Base-by-base conservation (phyloP, 768 basidiomycete genomes). In the Tricholoma saponaceum region DNA sequence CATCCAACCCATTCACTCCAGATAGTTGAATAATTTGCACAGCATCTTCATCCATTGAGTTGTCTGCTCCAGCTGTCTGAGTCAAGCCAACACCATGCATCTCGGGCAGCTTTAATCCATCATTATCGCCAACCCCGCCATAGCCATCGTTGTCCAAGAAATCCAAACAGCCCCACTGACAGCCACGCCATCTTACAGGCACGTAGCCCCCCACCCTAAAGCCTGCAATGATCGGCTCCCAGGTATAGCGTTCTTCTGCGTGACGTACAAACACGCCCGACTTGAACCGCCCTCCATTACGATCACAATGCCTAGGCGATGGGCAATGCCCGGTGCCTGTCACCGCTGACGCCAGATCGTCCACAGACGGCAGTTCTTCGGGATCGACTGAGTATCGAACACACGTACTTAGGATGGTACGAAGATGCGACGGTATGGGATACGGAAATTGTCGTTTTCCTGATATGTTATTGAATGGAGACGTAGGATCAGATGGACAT, bases 181-280 rank as follows among this genome's bases (percentile, higher is more conserved):
- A 92, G 0, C 89, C 89, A 26, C 86, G 72, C 88, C 89, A 91
- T 52, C 75, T 69, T 28, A 90, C 59, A 20, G 87, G 85, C 5
- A 86, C 84, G 12, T 65, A 61, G 7, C 77, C 83, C 18, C 83
- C 82, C 0, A 86, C 72, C n/a, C 72, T 67, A 22, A 77, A 73
- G 5, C 82, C 81, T 0, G 81, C 84, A 25, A 88, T 70, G 12
- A 57, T 70, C 6, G 65, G 71, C 64, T 85, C 85, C 89, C 89
- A 91, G 3, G 84, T 82, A 58, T 76, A 81, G 56, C 86, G 73
- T 69, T 86, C 82, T 64, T 87, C 87, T 3, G 78, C 79, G 47
- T 80, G 84, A 22, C 62, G 70, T 5, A 86, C 76, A 55, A 87
- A 89, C 12, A 83, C 66, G 16, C 72, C 67, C 22, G 58, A 50